Evolutionary conservation across 768 basidiomycete genomes (phyloP), one percentile per base, ranked within the genome.

Genomic region (Phlebiopsis gigantea): DNA sequence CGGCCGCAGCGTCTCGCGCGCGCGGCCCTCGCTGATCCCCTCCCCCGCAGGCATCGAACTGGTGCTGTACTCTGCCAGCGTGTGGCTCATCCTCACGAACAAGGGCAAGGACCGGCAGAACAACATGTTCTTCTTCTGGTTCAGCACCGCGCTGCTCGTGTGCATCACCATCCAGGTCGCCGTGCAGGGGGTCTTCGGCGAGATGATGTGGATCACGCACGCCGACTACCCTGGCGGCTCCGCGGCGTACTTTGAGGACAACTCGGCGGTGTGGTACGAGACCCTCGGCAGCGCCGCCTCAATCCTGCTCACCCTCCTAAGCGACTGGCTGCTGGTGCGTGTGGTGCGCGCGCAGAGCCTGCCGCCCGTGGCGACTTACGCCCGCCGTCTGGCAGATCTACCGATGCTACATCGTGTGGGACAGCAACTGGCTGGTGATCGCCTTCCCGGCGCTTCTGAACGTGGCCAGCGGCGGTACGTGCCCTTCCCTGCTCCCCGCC

Each of bases 291-390:
- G 60, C 15, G 54, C 65, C 10, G 62, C 65, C 1, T 62, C 57
- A 25, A 58, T 64, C 46, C 44, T 55, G 14, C 61, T 64, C 30
- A 62, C 61, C 21, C 59, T 68, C 43, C 58, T 69, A 53, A 60
- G 60, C 17, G 69, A 70, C 45, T 67, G 61, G 1, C 55, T 70
- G 1, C 49, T 70, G 57, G 69, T 69, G 46, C 46, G 68, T 63
- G 3, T 5, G 12, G 10, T 17, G 34, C 8, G 34, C 34, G 34
- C 34, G 17, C 34, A 2, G 34, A 17, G 12, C 34, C 34, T n/a
- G 34, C 34, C 34, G 14, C 44, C 10, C 4, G 21, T 55, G 55
- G 48, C 34, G 26, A 14, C 46, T 14, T 4, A 21, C 5, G 17
- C 34, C 34, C 34, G 8, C 34, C 34, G 4, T 9, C n/a, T 45